Evolutionary conservation across 2,329 filamentous ascomycete genomes (phyloP).

Genomic region (Beauveria bassiana): DNA sequence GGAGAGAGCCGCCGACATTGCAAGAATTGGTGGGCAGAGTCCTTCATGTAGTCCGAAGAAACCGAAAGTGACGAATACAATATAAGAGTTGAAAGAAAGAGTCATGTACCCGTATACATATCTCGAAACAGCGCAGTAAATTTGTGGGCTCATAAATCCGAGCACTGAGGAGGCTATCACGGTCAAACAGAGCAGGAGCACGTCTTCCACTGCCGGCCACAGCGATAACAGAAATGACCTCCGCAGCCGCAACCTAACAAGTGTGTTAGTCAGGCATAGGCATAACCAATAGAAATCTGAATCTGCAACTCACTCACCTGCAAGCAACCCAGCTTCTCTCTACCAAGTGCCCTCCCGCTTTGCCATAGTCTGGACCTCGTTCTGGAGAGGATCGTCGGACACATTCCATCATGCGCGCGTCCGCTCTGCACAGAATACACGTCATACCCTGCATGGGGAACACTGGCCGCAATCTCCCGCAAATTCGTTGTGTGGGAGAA

Average conservation of each 20-base stretch:
- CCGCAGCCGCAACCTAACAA: neutral
- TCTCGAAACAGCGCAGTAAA: too few species aligned
- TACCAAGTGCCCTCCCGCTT: neutral
- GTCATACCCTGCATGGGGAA: neutral
- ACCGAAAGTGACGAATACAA: too few species aligned
- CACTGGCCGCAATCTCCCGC: neutral
- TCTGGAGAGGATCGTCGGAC: neutral
- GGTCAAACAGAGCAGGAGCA: neutral
- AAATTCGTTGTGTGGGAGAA: neutral
- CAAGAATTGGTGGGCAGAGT: too few species aligned
- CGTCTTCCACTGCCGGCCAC: neutral
- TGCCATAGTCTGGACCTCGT: neutral
- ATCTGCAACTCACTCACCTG: neutral
- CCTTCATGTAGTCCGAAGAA: too few species aligned
- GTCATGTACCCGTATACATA: too few species aligned
- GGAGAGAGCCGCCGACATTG: too few species aligned
- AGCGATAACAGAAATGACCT: neutral
- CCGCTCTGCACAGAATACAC: neutral
- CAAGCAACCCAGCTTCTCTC: neutral
- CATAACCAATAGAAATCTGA: neutral
- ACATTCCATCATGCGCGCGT: neutral
- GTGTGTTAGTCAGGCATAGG: neutral
- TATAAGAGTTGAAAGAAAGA: too few species aligned
- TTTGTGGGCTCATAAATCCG: too few species aligned
- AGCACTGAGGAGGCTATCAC: too few species aligned